phyloP scores from a whole-genome alignment of 2,329 filamentous ascomycete species.

The Aspergillus sp. region DNA sequence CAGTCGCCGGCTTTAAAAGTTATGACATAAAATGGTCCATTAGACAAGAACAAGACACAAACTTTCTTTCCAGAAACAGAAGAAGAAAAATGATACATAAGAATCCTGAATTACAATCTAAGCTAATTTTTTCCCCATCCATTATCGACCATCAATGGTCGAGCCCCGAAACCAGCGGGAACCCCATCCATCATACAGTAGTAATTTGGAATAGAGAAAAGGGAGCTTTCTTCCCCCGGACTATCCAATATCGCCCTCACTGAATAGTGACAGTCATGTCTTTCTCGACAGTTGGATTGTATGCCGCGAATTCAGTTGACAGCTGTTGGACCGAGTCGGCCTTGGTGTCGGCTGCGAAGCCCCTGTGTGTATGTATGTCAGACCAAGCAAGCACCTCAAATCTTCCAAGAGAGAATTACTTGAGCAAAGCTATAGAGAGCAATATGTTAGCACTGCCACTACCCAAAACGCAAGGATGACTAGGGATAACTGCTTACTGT shows the following conservation, averaged over 20 bases:
- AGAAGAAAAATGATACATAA: not conserved
- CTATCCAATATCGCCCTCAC: constrained; percentile 3
- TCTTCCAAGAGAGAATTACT: constrained; percentile 34
- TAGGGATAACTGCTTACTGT: constrained; percentile 58
- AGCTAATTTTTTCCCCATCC: not conserved
- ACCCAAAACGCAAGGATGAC: not conserved
- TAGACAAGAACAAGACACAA: not conserved
- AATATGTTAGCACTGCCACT: constrained; percentile 8
- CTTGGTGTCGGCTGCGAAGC: constrained; percentile 74
- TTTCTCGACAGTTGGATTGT: constrained; percentile 71
- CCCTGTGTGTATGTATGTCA: constrained; percentile 52
- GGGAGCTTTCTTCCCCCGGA: not conserved
- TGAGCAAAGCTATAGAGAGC: constrained; percentile 41
- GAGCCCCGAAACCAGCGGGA: constrained; percentile 11
- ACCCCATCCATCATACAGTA: not conserved
- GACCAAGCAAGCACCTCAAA: not conserved
- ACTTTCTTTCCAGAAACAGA: not conserved
- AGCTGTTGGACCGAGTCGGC: constrained; percentile 69
- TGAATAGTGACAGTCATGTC: constrained; percentile 66
- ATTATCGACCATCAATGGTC: not conserved
- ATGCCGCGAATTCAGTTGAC: constrained; percentile 61
- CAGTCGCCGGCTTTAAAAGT: too few relatives aligned
- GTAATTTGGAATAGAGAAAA: not conserved
- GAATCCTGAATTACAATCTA: not conserved
- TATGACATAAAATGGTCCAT: not conserved